These are phyloP conservation scores for Garcia nutans DNA, from an alignment of 345 rosid species.

Conservation along the genomic window DNA sequence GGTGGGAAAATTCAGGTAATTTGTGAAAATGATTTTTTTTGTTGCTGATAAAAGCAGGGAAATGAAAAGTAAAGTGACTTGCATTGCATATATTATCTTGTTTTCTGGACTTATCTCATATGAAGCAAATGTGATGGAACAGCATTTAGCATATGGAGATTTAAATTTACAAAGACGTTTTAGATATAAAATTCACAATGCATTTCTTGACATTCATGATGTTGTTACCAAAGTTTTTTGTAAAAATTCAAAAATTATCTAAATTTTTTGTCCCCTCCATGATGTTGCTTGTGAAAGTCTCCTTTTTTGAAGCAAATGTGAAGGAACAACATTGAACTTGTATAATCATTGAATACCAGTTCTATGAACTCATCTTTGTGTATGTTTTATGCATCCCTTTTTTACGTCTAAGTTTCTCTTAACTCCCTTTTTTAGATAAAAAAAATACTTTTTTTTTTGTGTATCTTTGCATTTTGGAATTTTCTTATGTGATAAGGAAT, in stretches of 20 bases:
- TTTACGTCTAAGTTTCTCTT: too few relatives aligned
- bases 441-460: too few relatives aligned
- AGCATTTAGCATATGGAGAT: background rate
- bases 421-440: background rate
- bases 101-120: background rate
- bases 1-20: slow-evolving; percentile 83
- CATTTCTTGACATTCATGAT: background rate
- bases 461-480: background rate
- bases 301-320: background rate
- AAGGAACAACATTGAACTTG: background rate
- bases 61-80: background rate
- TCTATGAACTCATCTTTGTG: background rate
- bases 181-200: background rate
- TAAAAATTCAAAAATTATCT: too few relatives aligned
- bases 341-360: background rate
- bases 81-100: background rate
- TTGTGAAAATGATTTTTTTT: background rate
- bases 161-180: too few relatives aligned
- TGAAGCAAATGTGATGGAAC: background rate
- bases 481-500: background rate
- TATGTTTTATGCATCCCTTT: too few relatives aligned
- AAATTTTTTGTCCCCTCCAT: background rate
- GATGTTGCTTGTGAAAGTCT: background rate
- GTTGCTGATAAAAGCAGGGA: slow-evolving; percentile 1
- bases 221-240: too few relatives aligned